Base-by-base conservation (phyloP, 257 asterid genomes). In the Forsythia viridissima region DNA sequence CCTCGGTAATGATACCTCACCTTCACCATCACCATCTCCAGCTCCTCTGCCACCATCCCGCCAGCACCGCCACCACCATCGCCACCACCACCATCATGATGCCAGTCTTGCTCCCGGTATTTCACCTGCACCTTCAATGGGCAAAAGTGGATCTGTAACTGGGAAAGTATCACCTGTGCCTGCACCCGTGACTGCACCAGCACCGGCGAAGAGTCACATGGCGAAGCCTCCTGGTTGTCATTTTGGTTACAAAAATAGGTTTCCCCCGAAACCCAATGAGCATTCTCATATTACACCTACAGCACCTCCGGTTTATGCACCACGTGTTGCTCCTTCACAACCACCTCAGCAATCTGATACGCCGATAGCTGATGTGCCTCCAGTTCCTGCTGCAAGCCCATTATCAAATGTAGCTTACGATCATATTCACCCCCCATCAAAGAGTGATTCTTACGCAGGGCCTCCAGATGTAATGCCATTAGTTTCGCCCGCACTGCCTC, bases 151-250 rank as follows among this genome's bases (percentile, higher is more conserved):
- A 68, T 37, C 88, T 65, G 75, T 38, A 4, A 16, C 34, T 24
- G 73, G 90, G 84, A 84, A 75, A 79, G 71, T 76, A 81, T 75
- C 89, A 63, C 89, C 90, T 0, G 66, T 43, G 37, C 65, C 88
- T 21, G 65, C 88, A 18, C 93, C 93, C 10, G 83, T 70, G 44
- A 88, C 91, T 42, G 84, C 88, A 67, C 94, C 96, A 0, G 59
- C 41, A 69, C 85, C 73, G 38, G 73, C 85, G 44, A 85, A 79
- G 77, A 74, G 72, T 52, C 90, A 79, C 78, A 79, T 81, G 13
- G 88, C 90, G 3, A 79, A 80, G 77, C 94, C 98, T 81, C 94
- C 92, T 20, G 86, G 84, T 67, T 92, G 94, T 80, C 92, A 52
- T 75, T 90, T 82, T 78, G 88, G 91, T 24, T 18, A 81, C 79